Conservation (phyloP, 805 yeast genomes). For the Yamadazyma endophytica region DNA sequence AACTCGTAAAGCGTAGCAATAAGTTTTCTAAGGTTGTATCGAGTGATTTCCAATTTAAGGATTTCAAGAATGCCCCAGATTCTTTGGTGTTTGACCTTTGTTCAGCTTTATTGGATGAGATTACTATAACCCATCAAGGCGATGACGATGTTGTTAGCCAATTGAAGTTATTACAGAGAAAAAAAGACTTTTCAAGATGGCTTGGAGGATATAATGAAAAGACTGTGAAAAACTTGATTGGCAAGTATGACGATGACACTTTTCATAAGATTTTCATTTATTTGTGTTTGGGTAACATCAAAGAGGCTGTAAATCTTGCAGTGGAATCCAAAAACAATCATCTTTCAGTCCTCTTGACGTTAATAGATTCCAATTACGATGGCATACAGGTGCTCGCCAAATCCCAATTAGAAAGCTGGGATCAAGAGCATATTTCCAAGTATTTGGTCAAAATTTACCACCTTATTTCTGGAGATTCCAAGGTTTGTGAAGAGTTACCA, state of each 20-base stretch:
- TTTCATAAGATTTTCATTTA: slow-evolving; percentile 50
- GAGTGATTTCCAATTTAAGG: slow-evolving; percentile 14
- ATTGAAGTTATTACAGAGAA: slow-evolving; percentile 12
- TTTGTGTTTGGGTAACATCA: slow-evolving; percentile 52
- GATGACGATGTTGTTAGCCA: neutral
- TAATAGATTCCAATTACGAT: slow-evolving; percentile 67
- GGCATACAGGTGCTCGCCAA: slow-evolving; percentile 52
- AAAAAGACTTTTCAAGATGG: slow-evolving; percentile 54
- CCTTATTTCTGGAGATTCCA: slow-evolving; percentile 53
- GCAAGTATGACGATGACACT: slow-evolving; percentile 25
- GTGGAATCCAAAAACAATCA: slow-evolving; percentile 61
- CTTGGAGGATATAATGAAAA: slow-evolving; percentile 40
- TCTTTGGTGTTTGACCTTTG: slow-evolving; percentile 31
- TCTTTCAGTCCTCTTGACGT: slow-evolving; percentile 63
- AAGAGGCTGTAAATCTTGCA: slow-evolving; percentile 61
- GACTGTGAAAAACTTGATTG: slow-evolving; percentile 25
- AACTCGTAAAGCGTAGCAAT: slow-evolving; percentile 18
- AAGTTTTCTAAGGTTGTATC: slow-evolving; percentile 20
- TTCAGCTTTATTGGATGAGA: slow-evolving; percentile 50
- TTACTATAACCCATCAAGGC: neutral
- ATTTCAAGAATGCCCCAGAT: slow-evolving; percentile 17
- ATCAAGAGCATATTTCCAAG: slow-evolving; percentile 32
- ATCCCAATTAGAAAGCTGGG: slow-evolving; percentile 68
- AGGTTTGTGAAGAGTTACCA: slow-evolving; percentile 44
- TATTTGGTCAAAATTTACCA: slow-evolving; percentile 58